Evolutionary conservation across 169 alveolate species (phyloP).

Genomic region (Plasmodium billcollinsi): DNA sequence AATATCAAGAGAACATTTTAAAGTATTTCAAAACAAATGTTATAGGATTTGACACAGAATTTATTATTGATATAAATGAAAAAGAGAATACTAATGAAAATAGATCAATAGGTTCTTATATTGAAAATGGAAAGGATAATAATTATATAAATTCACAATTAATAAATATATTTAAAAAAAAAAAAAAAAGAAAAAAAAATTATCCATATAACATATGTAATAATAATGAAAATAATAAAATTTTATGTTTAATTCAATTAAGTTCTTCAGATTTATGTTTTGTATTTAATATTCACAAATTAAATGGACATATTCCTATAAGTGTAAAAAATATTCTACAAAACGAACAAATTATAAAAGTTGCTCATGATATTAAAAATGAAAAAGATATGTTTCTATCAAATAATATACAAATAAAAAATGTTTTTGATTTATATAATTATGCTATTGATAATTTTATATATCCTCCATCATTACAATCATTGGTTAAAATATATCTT

Average conservation of each 20-base stretch:
- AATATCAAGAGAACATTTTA: conserved; percentile 34
- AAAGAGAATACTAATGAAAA: background rate
- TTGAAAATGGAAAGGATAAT: background rate
- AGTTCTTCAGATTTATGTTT: conserved; percentile 37
- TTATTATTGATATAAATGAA: conserved; percentile 36
- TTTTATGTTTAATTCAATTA: conserved; percentile 48
- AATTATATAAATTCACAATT: background rate
- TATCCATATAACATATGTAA: background rate
- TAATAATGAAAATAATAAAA: background rate
- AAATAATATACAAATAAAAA: conserved; percentile 31
- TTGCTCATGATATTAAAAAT: conserved; percentile 58
- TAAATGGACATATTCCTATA: conserved; percentile 38
- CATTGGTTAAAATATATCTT: conserved; percentile 45
- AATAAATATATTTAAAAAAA: background rate
- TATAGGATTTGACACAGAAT: conserved; percentile 63
- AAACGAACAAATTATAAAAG: conserved; percentile 40
- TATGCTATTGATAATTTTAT: conserved; percentile 44
- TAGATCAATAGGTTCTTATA: background rate
- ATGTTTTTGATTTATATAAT: conserved; percentile 61
- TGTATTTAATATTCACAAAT: conserved; percentile 52
- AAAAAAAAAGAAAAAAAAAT: background rate
- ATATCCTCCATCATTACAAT: conserved; percentile 68
- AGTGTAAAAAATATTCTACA: conserved; percentile 47
- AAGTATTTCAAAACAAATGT: conserved; percentile 32
- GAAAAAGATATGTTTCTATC: conserved; percentile 56